Evolutionary conservation across 257 asterid species (phyloP).

Genomic region (Anisodus tanguticus): DNA sequence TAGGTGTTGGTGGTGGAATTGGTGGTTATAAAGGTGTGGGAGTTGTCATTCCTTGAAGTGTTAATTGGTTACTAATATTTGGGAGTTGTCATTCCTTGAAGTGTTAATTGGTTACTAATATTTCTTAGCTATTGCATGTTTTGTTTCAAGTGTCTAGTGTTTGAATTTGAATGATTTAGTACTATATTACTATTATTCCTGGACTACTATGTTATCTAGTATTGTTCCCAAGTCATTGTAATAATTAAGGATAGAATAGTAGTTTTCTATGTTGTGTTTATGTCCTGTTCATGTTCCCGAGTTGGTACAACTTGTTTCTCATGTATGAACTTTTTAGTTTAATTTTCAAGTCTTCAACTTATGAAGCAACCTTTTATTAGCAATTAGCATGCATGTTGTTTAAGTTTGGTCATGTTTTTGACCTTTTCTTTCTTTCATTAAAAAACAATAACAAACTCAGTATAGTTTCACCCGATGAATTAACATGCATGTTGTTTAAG

Average conservation of each 20-base stretch:
- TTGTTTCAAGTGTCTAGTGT: background rate
- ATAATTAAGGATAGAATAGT: slow-evolving; percentile 5
- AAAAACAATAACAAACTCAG: too few species aligned
- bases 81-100: slow-evolving; percentile 32
- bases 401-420: background rate
- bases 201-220: background rate
- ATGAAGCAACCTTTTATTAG: background rate
- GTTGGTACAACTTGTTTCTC: slow-evolving; percentile 3
- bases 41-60: slow-evolving; percentile 23
- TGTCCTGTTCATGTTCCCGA: slow-evolving; percentile 14
- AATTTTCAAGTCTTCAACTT: background rate
- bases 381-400: slow-evolving; percentile 12
- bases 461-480: background rate
- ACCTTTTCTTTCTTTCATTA: too few species aligned
- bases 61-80: background rate
- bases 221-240: background rate
- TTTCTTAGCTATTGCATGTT: background rate
- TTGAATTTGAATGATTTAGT: background rate
- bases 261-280: background rate
- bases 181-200: background rate
- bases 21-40: slow-evolving; percentile 47
- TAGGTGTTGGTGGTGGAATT: slow-evolving; percentile 38
- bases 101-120: background rate
- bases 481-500: slow-evolving; percentile 4
- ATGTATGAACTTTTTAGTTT: background rate